phyloP scores from a whole-genome alignment of 345 rosid genomes.

The Leavenworthia alabamica region DNA sequence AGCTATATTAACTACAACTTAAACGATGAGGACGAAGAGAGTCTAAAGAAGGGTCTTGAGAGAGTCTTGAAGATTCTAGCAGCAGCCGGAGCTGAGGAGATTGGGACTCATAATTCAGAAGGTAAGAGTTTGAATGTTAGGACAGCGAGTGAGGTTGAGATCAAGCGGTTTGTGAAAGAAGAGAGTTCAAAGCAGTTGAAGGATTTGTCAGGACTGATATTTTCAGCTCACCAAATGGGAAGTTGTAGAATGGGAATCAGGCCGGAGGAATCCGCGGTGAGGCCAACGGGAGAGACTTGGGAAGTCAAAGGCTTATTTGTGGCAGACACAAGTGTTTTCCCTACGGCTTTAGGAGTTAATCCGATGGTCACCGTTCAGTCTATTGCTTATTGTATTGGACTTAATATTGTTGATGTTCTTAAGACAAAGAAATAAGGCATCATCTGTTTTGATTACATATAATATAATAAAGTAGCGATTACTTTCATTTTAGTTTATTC shows the following conservation, averaged over 20 bases:
- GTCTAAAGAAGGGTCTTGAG: slow-evolving; percentile 52
- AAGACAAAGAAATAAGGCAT: slow-evolving; percentile 22
- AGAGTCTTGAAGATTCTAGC: slow-evolving; percentile 53
- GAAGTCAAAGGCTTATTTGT: slow-evolving; percentile 62
- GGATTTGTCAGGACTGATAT: slow-evolving; percentile 38
- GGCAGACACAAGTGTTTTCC: slow-evolving; percentile 82
- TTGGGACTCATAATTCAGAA: slow-evolving; percentile 56
- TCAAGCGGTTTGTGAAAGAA: slow-evolving; percentile 52
- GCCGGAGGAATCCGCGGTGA: slow-evolving; percentile 55
- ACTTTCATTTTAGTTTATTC: neutral
- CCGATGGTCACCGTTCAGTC: slow-evolving; percentile 87
- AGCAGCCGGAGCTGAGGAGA: slow-evolving; percentile 79
- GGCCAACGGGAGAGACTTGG: slow-evolving; percentile 74
- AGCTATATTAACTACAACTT: slow-evolving; percentile 41
- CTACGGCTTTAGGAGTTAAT: slow-evolving; percentile 79
- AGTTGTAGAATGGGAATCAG: slow-evolving; percentile 78
- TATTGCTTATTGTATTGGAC: slow-evolving; percentile 70
- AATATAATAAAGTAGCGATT: too few relatives aligned
- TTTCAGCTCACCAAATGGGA: slow-evolving; percentile 94
- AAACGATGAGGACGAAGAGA: slow-evolving; percentile 43
- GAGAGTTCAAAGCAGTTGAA: slow-evolving; percentile 50
- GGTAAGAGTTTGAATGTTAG: slow-evolving; percentile 53
- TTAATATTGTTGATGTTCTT: slow-evolving; percentile 48
- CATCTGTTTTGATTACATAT: neutral
- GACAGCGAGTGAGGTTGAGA: slow-evolving; percentile 34